Percentiles rank a stretch among this genome's conserved stretches.
Evolutionary conservation across 2,329 filamentous ascomycete genomes (phyloP).

Genomic region (Lachnellula suecica): DNA sequence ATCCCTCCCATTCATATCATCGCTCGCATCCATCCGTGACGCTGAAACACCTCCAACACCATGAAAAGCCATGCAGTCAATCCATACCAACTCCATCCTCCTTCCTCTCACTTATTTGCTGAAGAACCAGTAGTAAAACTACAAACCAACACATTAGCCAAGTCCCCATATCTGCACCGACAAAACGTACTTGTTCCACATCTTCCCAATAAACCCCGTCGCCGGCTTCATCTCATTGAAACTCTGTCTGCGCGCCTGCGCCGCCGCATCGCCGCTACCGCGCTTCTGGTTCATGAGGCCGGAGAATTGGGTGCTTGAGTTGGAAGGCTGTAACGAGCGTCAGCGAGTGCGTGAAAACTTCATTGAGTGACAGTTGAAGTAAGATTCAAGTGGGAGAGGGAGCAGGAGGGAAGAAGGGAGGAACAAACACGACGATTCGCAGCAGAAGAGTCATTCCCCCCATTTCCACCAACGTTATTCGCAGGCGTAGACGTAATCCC

Average conservation of each 20-base stretch:
- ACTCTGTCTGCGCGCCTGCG: slow-evolving; percentile 38
- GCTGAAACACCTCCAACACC: not conserved
- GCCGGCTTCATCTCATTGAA: slow-evolving; percentile 43
- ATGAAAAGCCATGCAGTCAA: no score
- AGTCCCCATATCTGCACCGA: not conserved
- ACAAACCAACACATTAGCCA: not conserved
- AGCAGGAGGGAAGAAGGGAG: not conserved
- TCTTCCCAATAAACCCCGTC: slow-evolving; percentile 34
- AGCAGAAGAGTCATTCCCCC: not conserved
- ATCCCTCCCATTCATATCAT: not conserved
- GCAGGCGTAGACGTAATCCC: slow-evolving; percentile 22
- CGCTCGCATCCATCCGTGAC: not conserved
- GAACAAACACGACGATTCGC: slow-evolving; percentile 20
- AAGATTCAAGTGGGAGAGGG: not conserved
- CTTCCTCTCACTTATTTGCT: slow-evolving; percentile 11
- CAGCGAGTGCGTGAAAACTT: not conserved
- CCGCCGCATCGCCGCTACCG: slow-evolving; percentile 35
- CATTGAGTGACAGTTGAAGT: no score
- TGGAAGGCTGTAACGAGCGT: slow-evolving; percentile 10
- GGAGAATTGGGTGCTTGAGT: slow-evolving; percentile 29
- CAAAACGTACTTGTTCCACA: slow-evolving; percentile 33
- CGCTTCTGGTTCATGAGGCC: slow-evolving; percentile 45
- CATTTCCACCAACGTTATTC: slow-evolving; percentile 23
- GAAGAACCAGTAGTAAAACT: slow-evolving; percentile 20
- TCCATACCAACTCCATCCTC: not conserved